Evolutionary conservation across 2,329 filamentous ascomycete genomes (phyloP), one percentile per base, ranked within the genome.

Genomic region (Sporothrix brunneoviolacea): DNA sequence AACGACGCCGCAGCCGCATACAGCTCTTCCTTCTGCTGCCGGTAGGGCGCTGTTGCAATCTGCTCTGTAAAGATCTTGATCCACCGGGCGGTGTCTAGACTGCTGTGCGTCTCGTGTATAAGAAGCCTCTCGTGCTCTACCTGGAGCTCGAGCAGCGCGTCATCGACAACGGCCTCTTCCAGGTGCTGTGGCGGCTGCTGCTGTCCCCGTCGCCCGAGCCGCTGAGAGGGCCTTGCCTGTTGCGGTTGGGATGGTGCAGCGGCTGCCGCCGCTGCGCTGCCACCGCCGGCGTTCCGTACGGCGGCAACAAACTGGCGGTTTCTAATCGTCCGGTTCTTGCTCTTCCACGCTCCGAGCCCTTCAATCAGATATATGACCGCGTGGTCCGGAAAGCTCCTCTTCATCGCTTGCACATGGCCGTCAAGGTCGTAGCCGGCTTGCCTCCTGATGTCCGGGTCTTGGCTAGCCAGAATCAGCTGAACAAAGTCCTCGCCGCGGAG

Each of bases 41-140:
- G 79, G 64, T 91, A 91, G 0, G 86, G 87, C 19, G 86, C 80
- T 1, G 83, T 86, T 8, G 84, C 86, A 43, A 91, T 82, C 62
- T 91, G 84, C 60, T 90, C 84, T 0, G 88, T 91, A 59, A 91
- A 88, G 30, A 77, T 72, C 27, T 76, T 70, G 27, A 91, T 80
- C 83, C 86, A 88, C 58, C 84, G 77, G 2, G 85, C 84, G 1
- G 84, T 86, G 59, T 89, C 84, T 0, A 77, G 61, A 0, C 76
- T 60, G 3, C 70, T 66, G 13, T 65, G 66, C 1, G 84, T 87
- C 62, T 91, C 85, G 62, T 90, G 84, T 39, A 91, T 80, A 4
- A 88, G 68, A 19, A 78, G 78, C 5, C 9, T 18, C 0, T 32
- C 45, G 64, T 91, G 82, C 21, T 76, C 65, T 6, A 91, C 74